Evolutionary conservation across 2,329 filamentous ascomycete genomes (phyloP), one percentile per base, ranked within the genome.

Genomic region (Fusarium sublunatum): DNA sequence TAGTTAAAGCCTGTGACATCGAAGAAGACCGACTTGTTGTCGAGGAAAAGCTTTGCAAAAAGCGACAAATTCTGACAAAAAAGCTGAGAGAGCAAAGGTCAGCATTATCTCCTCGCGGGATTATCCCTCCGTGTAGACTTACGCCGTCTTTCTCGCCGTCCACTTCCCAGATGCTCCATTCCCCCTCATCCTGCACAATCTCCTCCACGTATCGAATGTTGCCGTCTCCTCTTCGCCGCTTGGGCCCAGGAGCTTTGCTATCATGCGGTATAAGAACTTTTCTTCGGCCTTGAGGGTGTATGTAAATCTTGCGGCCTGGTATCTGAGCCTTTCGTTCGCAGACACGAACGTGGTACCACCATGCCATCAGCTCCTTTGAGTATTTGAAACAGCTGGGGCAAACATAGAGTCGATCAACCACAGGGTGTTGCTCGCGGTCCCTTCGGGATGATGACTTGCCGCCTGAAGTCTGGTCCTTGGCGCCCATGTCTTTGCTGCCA

Each of bases 21-120:
- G 81, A 97, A 99, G 78, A 97, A 98, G 68, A 99, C 93, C 7
- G 92, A 97, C 74, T 99, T 99, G 73, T 96, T 97, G 76, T 98
- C 93, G 65, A 99, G 90, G 76, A 98, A 99, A 40, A 99, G 87
- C 77, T 98, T 99, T 26, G 93, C 93, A 75, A 98, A 97, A 41
- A 99, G 88, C 9, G 92, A 97, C 11, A 99, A 85, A 70, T 97
- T 97, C 77, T 98, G 95, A 68, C 92, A 93, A 75, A 96, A 98
- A 28, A 97, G 85, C 84, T 89, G 59, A 25, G 41, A 47, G 6
- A 22, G 10, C 5, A 35, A 24, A 53, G 40, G 40, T 68, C 53
- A 68, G 50, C 24, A 19, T 49, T n/a, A 19, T 36, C 13, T 26
- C 11, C 12, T 5, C 8, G 22, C 6, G 11, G 52, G 28, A 29